Percentiles rank a stretch among this genome's conserved stretches.
Conservation (phyloP, 2,329 filamentous ascomycete species). For the Lecanicillium sp. region DNA sequence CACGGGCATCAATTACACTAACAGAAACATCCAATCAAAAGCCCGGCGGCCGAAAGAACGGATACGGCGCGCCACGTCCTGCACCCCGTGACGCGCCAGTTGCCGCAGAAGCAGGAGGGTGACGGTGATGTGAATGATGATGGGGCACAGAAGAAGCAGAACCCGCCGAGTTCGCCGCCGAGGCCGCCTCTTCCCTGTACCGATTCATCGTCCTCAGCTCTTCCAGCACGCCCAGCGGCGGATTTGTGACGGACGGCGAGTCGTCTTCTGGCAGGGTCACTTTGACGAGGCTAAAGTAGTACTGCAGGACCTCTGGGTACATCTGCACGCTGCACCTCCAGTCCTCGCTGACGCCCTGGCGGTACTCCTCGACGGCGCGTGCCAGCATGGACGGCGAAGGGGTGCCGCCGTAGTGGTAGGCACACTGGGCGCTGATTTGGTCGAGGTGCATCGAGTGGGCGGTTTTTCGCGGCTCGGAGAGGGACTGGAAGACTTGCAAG, state of each 20-base stretch:
- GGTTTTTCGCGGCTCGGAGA: conserved; percentile 53
- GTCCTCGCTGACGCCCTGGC: conserved; percentile 70
- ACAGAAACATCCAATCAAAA: no score
- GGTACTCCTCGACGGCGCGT: conserved; percentile 57
- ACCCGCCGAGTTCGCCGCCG: no score
- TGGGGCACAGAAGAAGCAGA: no score
- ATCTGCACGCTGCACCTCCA: conserved; percentile 68
- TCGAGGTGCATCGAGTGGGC: conserved; percentile 49
- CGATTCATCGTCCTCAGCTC: conserved; percentile 30
- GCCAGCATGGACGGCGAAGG: conserved; percentile 51
- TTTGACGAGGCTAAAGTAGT: conserved; percentile 67
- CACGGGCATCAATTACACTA: no score
- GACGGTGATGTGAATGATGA: no score
- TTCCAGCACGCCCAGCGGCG: conserved; percentile 47
- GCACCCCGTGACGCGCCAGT: no score
- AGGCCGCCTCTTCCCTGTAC: no score
- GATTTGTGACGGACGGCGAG: conserved; percentile 50
- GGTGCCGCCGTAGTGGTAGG: conserved; percentile 48
- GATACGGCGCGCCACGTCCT: no score
- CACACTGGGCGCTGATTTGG: conserved; percentile 45
- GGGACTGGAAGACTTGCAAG: conserved; percentile 46
- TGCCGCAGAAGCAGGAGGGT: no score
- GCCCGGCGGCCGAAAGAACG: no score
- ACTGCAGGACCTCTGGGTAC: conserved; percentile 76
- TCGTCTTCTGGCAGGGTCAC: conserved; percentile 57